Base-by-base conservation (phyloP, 73 alveolate genomes). In the Blepharisma japonicum region DNA sequence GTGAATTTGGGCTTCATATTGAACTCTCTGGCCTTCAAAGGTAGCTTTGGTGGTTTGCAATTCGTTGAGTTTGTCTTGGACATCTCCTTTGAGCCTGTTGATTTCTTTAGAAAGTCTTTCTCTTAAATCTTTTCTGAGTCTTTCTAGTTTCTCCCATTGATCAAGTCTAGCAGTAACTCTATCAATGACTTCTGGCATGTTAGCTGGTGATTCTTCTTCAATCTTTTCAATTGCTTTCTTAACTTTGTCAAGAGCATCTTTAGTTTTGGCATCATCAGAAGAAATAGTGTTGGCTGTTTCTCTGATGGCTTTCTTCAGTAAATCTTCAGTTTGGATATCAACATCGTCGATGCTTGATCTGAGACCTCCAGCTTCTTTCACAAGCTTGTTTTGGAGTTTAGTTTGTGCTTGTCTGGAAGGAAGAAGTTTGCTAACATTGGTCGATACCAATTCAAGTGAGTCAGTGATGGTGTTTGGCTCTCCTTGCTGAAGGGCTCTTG, bases 21-120 rank as follows among this genome's bases (percentile, higher is more conserved):
- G 38, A 48, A 9, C 23, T 25, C 5, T 61, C 4, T 61, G 74
- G 39, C 49, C 74, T 14, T 61, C 74, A 25, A 61, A 39, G 14
- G 49, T 61, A 14, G 74, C 74, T 5, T 61, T 61, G 14, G 46
- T 25, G 39, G 74, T 61, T 8, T n/a, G 18, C 49, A 61, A 2
- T 2, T 61, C 74, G 47, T 61, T 61, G 38, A 61, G 74, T 61
- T 61, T 61, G 47, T 61, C 74, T 61, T 61, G 74, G 74, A 61
- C 23, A 9, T 61, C 74, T 14, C 74, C 74, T 61, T 25, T 61
- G 11, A 61, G 74, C 4, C 74, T 61, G 47, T 61, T 61, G 38
- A 61, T 61, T 61, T 61, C 74, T 61, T 61, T 61, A 18, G 50
- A 20, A 25, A 39, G 18, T 25, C 23, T 61, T 61, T 61, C 74